Evolutionary conservation across 1,139 yeast genomes (phyloP).

Genomic region (Candida neerlandica): DNA sequence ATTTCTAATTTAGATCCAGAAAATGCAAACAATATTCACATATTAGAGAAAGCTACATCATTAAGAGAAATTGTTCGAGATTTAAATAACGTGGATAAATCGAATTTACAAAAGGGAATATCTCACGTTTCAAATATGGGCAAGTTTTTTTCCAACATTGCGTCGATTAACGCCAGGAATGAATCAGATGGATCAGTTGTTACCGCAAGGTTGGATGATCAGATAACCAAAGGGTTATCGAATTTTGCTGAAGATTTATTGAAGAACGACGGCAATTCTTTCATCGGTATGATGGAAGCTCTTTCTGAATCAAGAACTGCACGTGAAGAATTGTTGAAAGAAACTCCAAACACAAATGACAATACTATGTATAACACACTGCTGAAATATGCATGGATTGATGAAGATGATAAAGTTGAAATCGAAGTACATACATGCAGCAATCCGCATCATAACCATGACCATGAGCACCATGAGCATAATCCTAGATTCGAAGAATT

Average conservation of each 20-base stretch:
- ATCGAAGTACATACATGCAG: constrained; percentile 6
- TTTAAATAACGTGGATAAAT: constrained; percentile 31
- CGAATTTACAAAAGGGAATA: constrained; percentile 31
- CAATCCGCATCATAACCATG: constrained; percentile 11
- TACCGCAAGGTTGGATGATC: constrained; percentile 18
- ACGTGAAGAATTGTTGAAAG: constrained; percentile 43
- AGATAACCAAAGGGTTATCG: constrained; percentile 42
- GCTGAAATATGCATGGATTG: constrained; percentile 23
- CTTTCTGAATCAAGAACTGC: constrained; percentile 61
- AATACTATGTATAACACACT: background rate
- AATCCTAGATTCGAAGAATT: constrained; percentile 10
- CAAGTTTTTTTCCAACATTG: constrained; percentile 21
- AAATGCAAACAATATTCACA: constrained; percentile 22
- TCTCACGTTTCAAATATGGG: constrained; percentile 32
- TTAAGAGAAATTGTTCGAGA: constrained; percentile 32
- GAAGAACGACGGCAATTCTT: constrained; percentile 72
- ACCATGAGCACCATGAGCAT: constrained; percentile 8
- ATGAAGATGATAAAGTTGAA: constrained; percentile 25
- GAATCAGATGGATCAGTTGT: constrained; percentile 11
- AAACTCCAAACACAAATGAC: constrained; percentile 9
- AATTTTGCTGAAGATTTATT: constrained; percentile 78
- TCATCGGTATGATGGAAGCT: constrained; percentile 77
- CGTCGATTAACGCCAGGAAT: constrained; percentile 13
- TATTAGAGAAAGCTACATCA: constrained; percentile 32
- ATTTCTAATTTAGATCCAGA: constrained; percentile 19